phyloP scores from a whole-genome alignment of 2,329 filamentous ascomycete species.

The Colletotrichum endophyticum region DNA sequence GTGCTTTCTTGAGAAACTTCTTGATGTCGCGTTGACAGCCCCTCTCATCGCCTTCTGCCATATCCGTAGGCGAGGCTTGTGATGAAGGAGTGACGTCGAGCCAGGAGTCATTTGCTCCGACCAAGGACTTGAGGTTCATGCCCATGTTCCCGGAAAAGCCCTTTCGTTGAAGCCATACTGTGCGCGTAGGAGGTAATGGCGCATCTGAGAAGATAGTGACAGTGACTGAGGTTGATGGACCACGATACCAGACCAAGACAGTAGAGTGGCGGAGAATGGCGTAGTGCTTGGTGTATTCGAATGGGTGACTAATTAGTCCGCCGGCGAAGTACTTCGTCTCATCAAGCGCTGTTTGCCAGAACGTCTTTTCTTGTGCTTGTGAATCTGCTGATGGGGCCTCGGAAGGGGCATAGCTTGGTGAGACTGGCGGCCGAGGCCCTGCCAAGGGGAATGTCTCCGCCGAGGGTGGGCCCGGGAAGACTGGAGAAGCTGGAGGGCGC shows the following conservation, averaged over 20 bases:
- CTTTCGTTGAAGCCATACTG: constrained; percentile 71
- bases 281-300: constrained; percentile 69
- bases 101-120: constrained; percentile 66
- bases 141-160: constrained; percentile 73
- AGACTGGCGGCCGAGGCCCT: background rate
- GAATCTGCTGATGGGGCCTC: background rate
- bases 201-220: constrained; percentile 68
- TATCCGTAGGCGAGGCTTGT: constrained; percentile 48
- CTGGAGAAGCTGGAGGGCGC: background rate
- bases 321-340: constrained; percentile 71
- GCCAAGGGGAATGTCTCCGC: background rate
- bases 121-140: constrained; percentile 67
- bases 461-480: background rate
- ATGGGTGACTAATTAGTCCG: constrained; percentile 66
- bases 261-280: constrained; percentile 71
- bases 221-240: constrained; percentile 65
- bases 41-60: constrained; percentile 64
- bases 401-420: background rate
- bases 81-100: constrained; percentile 69
- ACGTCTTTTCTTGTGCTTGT: constrained; percentile 10
- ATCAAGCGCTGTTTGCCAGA: constrained; percentile 54
- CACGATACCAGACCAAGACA: constrained; percentile 69
- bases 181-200: constrained; percentile 60
- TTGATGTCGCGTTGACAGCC: constrained; percentile 71
- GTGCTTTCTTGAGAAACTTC: constrained; percentile 64